phyloP scores from a whole-genome alignment of 2,329 filamentous ascomycete genomes.

The Exophiala viscosa region DNA sequence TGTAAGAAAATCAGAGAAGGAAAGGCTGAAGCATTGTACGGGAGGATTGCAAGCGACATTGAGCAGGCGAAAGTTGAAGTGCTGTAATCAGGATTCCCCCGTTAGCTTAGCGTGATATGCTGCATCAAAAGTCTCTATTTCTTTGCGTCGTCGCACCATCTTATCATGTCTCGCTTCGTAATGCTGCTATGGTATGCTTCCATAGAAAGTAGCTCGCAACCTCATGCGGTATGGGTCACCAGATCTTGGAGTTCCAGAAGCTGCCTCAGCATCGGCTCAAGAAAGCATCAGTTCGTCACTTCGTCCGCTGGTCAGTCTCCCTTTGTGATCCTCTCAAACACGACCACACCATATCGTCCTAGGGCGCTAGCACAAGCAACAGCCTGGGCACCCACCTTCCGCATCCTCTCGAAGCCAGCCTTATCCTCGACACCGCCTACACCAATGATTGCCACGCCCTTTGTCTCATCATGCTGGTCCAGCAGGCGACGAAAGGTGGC shows the following conservation, averaged over 20 bases:
- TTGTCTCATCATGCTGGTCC: slow-evolving; percentile 47
- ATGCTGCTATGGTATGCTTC: no score
- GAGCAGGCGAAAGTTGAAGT: not conserved
- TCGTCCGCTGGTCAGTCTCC: slow-evolving; percentile 11
- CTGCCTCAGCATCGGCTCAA: no score
- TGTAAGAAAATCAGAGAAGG: not conserved
- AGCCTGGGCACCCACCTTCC: slow-evolving; percentile 59
- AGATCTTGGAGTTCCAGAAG: no score
- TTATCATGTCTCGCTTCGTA: not conserved
- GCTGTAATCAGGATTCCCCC: slow-evolving; percentile 15
- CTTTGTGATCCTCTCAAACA: slow-evolving; percentile 59
- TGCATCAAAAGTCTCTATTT: slow-evolving; percentile 17
- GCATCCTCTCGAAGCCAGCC: slow-evolving; percentile 63
- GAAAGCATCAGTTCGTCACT: no score
- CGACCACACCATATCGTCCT: slow-evolving; percentile 57
- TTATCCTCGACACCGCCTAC: slow-evolving; percentile 68
- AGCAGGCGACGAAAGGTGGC: slow-evolving; percentile 61
- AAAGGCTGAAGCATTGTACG: not conserved
- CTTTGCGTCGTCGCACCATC: slow-evolving; percentile 3
- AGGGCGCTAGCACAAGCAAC: slow-evolving; percentile 69
- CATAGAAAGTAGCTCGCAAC: no score
- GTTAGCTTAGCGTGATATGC: slow-evolving; percentile 12
- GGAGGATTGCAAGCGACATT: not conserved
- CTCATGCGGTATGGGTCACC: no score
- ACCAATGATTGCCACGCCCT: slow-evolving; percentile 62